Conservation (phyloP, 768 basidiomycete genomes). For the Suillus bovinus region DNA sequence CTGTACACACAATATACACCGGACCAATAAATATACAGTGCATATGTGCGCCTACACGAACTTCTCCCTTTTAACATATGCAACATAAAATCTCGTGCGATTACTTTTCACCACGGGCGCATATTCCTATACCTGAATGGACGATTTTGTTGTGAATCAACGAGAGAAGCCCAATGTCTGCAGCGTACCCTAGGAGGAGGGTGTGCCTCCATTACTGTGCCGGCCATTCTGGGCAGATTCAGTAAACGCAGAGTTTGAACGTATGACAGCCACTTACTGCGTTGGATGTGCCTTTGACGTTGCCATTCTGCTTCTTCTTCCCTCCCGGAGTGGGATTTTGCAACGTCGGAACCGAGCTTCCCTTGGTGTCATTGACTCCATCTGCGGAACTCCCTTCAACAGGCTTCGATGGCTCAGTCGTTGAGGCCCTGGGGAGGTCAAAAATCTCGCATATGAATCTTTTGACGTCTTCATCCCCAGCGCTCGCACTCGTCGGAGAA, state of each 20-base stretch:
- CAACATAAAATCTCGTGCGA: background rate
- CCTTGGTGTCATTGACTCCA: background rate
- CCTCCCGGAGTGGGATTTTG: background rate
- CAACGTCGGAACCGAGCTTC: background rate
- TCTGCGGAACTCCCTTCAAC: background rate
- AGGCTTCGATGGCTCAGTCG: too few relatives aligned
- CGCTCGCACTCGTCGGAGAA: conserved; percentile 28
- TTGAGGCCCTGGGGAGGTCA: conserved; percentile 15
- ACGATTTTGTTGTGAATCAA: background rate
- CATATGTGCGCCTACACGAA: background rate
- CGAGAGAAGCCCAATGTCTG: background rate
- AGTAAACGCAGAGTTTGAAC: background rate
- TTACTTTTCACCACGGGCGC: background rate
- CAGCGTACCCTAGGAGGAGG: background rate
- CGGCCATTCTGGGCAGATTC: background rate
- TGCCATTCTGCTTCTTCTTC: background rate
- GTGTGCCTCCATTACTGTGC: background rate
- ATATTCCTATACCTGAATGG: background rate
- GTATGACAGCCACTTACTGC: background rate
- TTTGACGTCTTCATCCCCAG: conserved; percentile 27
- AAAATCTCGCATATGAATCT: conserved; percentile 36
- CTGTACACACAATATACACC: background rate
- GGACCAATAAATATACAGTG: background rate
- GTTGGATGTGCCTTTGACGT: background rate
- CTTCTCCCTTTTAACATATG: background rate